Evolutionary conservation across 2,329 filamentous ascomycete genomes (phyloP).

Genomic region (Cadophora luteo-olivacea): DNA sequence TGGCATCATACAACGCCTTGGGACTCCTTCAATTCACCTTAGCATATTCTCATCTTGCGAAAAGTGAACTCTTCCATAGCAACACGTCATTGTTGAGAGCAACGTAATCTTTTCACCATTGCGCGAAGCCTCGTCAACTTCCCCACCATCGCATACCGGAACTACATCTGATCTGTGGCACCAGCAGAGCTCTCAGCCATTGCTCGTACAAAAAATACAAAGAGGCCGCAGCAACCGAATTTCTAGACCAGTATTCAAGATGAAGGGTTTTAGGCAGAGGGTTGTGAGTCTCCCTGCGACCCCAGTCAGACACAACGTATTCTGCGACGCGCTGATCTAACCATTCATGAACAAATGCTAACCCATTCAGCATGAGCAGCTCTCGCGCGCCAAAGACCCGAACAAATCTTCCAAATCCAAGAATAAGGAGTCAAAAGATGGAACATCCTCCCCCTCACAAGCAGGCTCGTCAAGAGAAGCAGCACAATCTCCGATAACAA

Average conservation of each 20-base stretch:
- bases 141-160: not conserved
- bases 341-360: constrained; percentile 46
- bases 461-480: constrained; percentile 56
- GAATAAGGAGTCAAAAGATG: constrained; percentile 75
- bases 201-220: not conserved
- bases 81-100: not conserved
- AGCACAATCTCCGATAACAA: constrained; percentile 68
- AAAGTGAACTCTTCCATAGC: not conserved
- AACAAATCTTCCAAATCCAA: constrained; percentile 80
- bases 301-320: constrained; percentile 9
- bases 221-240: not conserved
- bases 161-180: not conserved
- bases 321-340: constrained; percentile 23
- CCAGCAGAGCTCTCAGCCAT: not conserved
- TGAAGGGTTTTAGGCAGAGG: constrained; percentile 98
- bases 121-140: constrained; percentile 5
- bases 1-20: constrained; percentile 2
- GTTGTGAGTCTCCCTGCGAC: constrained; percentile 70
- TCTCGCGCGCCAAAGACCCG: constrained; percentile 85
- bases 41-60: not conserved
- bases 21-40: not conserved
- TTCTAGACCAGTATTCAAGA: constrained; percentile 55
- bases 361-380: constrained; percentile 73
- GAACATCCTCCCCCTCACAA: constrained; percentile 77
- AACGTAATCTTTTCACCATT: not conserved